These are phyloP conservation scores for Sugiyamaella grinbergsii DNA, from an alignment of 1,139 yeast genomes.

Conservation along the genomic window DNA sequence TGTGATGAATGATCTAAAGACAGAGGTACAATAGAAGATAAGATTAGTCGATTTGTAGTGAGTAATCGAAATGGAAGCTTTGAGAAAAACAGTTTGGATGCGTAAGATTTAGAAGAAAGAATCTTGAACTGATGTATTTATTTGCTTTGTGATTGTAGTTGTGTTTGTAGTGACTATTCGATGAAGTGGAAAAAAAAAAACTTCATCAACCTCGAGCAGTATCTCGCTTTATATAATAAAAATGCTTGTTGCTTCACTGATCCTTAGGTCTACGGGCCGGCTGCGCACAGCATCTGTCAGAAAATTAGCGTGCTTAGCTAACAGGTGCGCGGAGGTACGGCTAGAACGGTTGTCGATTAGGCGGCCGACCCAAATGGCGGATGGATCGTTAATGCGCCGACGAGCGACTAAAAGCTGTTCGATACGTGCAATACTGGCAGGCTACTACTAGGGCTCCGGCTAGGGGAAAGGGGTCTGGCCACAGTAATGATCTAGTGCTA, in stretches of 20 bases:
- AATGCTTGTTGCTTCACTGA: no score
- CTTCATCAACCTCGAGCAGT: background rate
- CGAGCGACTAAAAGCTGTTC: no score
- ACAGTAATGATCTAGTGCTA: no score
- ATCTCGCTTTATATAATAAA: constrained; percentile 7
- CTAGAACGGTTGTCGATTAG: no score
- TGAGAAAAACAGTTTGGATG: constrained; percentile 14
- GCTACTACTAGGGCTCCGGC: no score
- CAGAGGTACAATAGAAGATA: constrained; percentile 13
- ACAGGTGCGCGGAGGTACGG: constrained; percentile 1
- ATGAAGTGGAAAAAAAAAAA: constrained; percentile 1
- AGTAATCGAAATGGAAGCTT: constrained; percentile 14
- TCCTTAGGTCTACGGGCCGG: no score
- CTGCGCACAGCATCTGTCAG: no score
- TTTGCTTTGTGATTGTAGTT: no score
- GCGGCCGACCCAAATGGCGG: no score
- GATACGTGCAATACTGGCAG: no score
- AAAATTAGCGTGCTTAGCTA: background rate
- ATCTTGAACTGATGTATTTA: constrained; percentile 1
- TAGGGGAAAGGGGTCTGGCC: no score
- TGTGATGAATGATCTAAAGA: background rate
- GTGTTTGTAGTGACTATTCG: background rate
- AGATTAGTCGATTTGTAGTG: constrained; percentile 1
- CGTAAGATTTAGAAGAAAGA: background rate
- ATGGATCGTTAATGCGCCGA: background rate